phyloP scores from a whole-genome alignment of 2,329 filamentous ascomycete genomes.

The Xylaria sp. region DNA sequence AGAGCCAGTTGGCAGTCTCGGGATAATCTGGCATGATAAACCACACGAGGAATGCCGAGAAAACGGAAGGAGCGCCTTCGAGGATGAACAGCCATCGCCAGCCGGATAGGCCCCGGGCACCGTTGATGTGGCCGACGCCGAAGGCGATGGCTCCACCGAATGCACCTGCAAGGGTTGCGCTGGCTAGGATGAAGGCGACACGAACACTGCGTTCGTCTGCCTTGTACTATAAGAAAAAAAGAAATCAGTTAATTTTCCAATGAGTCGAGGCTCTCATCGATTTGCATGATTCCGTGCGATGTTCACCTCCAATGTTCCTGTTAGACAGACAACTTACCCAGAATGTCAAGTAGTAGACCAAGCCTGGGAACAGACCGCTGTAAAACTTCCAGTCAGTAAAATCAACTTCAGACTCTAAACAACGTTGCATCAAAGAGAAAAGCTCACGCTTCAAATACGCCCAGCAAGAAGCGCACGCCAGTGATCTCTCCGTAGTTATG shows the following conservation, averaged over 20 bases:
- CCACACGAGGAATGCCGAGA: conserved; percentile 53
- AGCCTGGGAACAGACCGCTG: conserved; percentile 59
- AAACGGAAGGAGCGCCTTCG: conserved; percentile 39
- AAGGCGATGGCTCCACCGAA: conserved; percentile 73
- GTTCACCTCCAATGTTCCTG: background rate
- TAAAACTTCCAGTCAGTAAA: background rate
- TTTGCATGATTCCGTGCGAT: background rate
- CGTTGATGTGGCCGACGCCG: conserved; percentile 67
- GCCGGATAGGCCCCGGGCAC: conserved; percentile 52
- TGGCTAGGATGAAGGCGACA: conserved; percentile 65
- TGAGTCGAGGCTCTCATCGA: background rate
- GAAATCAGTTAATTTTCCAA: background rate
- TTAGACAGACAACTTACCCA: conserved; percentile 38
- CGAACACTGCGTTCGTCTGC: conserved; percentile 65
- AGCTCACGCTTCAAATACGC: conserved; percentile 56
- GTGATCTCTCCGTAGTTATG: conserved; percentile 59
- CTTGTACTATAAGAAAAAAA: conserved; percentile 45
- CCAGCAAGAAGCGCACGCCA: conserved; percentile 62
- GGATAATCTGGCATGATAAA: conserved; percentile 63
- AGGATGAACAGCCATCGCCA: conserved; percentile 66
- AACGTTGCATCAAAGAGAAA: background rate
- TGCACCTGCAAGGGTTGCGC: conserved; percentile 65
- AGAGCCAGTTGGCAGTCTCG: conserved; percentile 59
- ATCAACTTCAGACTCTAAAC: background rate
- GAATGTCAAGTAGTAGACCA: conserved; percentile 64